Percentiles rank a stretch among this genome's conserved stretches.
These are phyloP conservation scores for Colletotrichum paranaense DNA, from an alignment of 2,329 filamentous ascomycete species.

Conservation along the genomic window DNA sequence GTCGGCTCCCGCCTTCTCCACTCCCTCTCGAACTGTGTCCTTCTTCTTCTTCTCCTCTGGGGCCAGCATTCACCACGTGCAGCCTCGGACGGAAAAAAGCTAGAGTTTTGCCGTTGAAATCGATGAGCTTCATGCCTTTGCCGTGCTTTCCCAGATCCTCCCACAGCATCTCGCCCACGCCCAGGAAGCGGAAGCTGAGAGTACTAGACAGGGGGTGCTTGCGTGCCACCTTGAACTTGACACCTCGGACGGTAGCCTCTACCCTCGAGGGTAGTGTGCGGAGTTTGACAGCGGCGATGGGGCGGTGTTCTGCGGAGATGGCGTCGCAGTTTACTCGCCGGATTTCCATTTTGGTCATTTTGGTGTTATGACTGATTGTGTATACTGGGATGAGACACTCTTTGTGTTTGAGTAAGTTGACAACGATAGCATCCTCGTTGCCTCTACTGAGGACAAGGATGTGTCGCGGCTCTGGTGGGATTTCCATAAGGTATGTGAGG, in stretches of 20 bases:
- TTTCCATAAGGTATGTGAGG: neutral
- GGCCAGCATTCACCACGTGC: neutral
- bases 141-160: slow-evolving; percentile 8
- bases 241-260: slow-evolving; percentile 26
- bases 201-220: slow-evolving; percentile 21
- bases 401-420: slow-evolving; percentile 9
- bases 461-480: slow-evolving; percentile 7
- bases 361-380: slow-evolving; percentile 16
- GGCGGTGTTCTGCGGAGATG: slow-evolving; percentile 4
- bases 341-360: slow-evolving; percentile 30
- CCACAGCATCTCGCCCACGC: slow-evolving; percentile 30
- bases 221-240: slow-evolving; percentile 28
- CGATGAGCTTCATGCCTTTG: slow-evolving; percentile 28
- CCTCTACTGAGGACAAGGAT: slow-evolving; percentile 9
- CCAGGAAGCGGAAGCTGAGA: slow-evolving; percentile 28
- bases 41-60: neutral
- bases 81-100: slow-evolving; percentile 24
- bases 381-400: neutral
- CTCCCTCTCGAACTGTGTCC: neutral
- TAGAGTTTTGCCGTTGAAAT: slow-evolving; percentile 27
- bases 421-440: neutral
- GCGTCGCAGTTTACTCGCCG: slow-evolving; percentile 6
- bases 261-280: slow-evolving; percentile 27
- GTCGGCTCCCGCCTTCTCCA: slow-evolving; percentile 1
- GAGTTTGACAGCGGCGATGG: slow-evolving; percentile 17